A percentile compares a stretch with the other conserved stretches of the same genome.
Conservation (phyloP, 2,329 filamentous ascomycete genomes). For the Pleoardoris graminearum region DNA sequence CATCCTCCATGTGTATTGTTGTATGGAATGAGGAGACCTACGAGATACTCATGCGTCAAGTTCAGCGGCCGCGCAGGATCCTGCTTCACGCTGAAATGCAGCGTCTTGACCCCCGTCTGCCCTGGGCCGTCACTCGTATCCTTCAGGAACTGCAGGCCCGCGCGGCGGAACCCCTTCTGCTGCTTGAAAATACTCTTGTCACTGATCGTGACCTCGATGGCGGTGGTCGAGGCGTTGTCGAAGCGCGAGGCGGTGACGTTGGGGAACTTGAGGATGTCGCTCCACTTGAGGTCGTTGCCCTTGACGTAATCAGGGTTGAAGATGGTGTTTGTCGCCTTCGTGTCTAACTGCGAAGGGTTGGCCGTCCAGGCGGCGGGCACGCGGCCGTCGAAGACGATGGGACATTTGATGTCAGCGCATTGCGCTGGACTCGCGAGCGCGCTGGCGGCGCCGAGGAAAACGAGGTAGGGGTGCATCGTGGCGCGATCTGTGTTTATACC, state of each 20-base stretch:
- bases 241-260: slow-evolving; percentile 50
- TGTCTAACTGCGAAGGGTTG: slow-evolving; percentile 37
- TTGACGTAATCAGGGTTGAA: slow-evolving; percentile 60
- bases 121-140: slow-evolving; percentile 58
- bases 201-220: slow-evolving; percentile 60
- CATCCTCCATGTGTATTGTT: too few relatives aligned
- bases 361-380: slow-evolving; percentile 28
- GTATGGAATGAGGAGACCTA: too few relatives aligned
- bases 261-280: slow-evolving; percentile 56
- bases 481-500: too few relatives aligned
- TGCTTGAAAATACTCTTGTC: slow-evolving; percentile 64
- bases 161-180: slow-evolving; percentile 64
- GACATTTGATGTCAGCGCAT: slow-evolving; percentile 33
- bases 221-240: slow-evolving; percentile 48
- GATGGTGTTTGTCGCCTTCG: slow-evolving; percentile 41
- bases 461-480: slow-evolving; percentile 31
- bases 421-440: slow-evolving; percentile 30
- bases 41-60: slow-evolving; percentile 64
- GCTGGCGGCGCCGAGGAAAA: slow-evolving; percentile 27
- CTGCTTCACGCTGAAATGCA: slow-evolving; percentile 63
- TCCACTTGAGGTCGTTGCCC: slow-evolving; percentile 57
- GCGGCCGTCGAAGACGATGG: slow-evolving; percentile 45
- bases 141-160: slow-evolving; percentile 58
- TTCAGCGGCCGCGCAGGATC: slow-evolving; percentile 59
- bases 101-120: slow-evolving; percentile 60